phyloP scores from a whole-genome alignment of 768 basidiomycete genomes.

The Kwoniella dejecticola region DNA sequence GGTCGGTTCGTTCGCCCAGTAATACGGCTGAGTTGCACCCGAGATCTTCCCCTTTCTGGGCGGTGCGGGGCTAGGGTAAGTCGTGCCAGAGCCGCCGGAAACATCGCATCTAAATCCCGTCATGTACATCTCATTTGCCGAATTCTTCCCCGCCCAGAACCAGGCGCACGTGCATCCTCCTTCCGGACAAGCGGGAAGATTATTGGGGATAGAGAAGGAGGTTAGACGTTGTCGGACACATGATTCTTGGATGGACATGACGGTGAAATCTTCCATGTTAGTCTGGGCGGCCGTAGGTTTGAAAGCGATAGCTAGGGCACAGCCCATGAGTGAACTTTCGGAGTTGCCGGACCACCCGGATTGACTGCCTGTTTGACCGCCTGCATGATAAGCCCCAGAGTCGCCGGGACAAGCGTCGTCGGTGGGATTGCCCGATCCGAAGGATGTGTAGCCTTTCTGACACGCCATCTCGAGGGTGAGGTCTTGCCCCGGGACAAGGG shows the following conservation, averaged over 20 bases:
- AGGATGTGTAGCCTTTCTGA: conserved; percentile 32
- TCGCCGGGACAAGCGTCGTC: conserved; percentile 37
- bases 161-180: conserved; percentile 48
- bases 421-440: conserved; percentile 22
- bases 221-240: conserved; percentile 41
- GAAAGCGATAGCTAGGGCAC: conserved; percentile 46
- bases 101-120: conserved; percentile 34
- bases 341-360: conserved; percentile 25
- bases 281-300: conserved; percentile 25
- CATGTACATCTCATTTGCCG: conserved; percentile 37
- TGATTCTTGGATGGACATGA: conserved; percentile 44
- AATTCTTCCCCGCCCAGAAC: conserved; percentile 35
- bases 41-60: background rate
- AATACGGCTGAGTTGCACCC: conserved; percentile 22
- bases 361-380: conserved; percentile 20
- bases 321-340: conserved; percentile 34
- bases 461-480: conserved; percentile 40
- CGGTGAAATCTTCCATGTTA: conserved; percentile 44
- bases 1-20: conserved; percentile 13
- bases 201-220: conserved; percentile 41
- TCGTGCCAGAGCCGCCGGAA: conserved; percentile 11
- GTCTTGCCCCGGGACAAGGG: conserved; percentile 28
- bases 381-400: conserved; percentile 40
- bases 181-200: conserved; percentile 48
- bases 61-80: conserved; percentile 3